Evolutionary conservation across 768 basidiomycete species (phyloP), one percentile per base, ranked within the genome.

Genomic region (Amanita thiersii): DNA sequence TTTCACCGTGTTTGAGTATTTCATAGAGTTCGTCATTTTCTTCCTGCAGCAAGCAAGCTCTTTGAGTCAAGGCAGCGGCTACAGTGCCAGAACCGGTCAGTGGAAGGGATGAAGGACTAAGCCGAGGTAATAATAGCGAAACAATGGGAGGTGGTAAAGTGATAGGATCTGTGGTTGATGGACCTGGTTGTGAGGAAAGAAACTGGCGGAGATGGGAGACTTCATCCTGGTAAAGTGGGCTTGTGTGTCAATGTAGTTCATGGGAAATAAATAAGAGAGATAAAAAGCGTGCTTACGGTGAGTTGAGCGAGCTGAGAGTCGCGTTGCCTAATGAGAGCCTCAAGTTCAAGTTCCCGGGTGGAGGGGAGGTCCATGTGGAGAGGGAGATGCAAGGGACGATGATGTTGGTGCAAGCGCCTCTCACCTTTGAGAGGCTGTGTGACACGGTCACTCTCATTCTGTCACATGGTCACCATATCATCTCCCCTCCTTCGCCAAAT

Each of bases 1-100:
- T 83, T 60, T 91, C 87, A 29, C 81, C 75, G 18, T 66, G 66
- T 56, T 77, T 82, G 42, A 91, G 61, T 7, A 90, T 62, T 37
- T 79, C 74, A 56, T 90, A 91, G 12, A 91, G 58, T 48, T 91
- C 88, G 50, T 91, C 86, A 46, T 91, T 91, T 59, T 91, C 88
- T 43, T 88, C 82, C 56, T 91, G 88, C 7, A 91, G 64, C 12
- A 80, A 59, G 36, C 76, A 75, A 19, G 76, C 73, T 35, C 85
- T 70, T 53, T 89, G 86, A 0, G 76, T 82, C 44, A 91, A 69
- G 0, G 87, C 87, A n/a, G 78, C 68, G 28, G 75, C 61, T 23
- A 85, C 80, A 1, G 81, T 82, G 48, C 68, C 73, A 8, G 66
- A 68, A 17, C 63, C 58, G 26, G 63, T 49, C 23, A 61, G 48